Evolutionary conservation across 1,284 basidiomycete species (phyloP), one percentile per base, ranked within the genome.

Genomic region (Ustilago nuda): DNA sequence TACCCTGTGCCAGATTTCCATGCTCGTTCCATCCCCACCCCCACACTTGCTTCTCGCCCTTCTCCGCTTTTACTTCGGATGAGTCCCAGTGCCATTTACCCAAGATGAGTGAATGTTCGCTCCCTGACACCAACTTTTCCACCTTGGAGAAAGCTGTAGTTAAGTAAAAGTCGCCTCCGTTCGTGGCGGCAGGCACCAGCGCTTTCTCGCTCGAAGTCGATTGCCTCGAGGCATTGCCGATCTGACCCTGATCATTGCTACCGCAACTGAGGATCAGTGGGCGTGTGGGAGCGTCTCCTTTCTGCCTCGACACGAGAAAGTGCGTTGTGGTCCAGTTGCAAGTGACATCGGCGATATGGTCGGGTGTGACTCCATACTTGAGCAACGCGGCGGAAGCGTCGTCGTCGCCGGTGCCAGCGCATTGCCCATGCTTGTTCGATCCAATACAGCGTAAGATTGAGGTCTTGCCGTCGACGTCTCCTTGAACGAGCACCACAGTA

Each of bases 21-120:
- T 79, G 77, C 59, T 79, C 77, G 58, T 77, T 79, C 77, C 77
- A 74, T 27, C 77, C 75, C 56, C 60, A 75, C 2, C 68, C 76
- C 76, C 72, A 78, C 41, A 77, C 70, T n/a, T 66, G 64, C 3
- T 23, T 45, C 11, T 53, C 3, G 2, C 2, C 3, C 11, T 19
- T 19, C 8, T 36, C 48, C 23, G 56, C n/a, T 23, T 35, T 30
- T 1, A 8, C 36, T 36, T 33, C 19, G 45, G 11, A 23, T 39
- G 46, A 9, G 2, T 45, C 43, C 43, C 6, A 45, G 19, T 45
- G n/a, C 17, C n/a, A 45, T 19, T 11, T 27, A 17, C 64, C 58
- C 2, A 79, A 64, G 2, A 79, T 32, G 35, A 79, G 45, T 37
- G 74, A 66, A 56, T 79, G 77, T 57, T 79, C 77, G 68, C 77